A percentile compares a stretch with the other conserved stretches of the same genome.
Conservation (phyloP, 495 filamentous ascomycete genomes). For the Penicillium chermesinum region DNA sequence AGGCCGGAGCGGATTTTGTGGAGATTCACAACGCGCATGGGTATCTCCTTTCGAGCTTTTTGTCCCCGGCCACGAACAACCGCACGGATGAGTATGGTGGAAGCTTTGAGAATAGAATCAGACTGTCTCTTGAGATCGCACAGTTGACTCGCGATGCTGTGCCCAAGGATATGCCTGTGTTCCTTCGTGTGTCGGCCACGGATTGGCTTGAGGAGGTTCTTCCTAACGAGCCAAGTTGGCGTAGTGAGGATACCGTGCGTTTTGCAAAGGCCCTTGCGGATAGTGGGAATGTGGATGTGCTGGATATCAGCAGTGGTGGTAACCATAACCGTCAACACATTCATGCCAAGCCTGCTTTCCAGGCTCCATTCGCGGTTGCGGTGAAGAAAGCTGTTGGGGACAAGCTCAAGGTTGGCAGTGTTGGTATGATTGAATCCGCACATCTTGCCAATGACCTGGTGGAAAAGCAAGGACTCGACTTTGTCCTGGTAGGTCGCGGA, state of each 20-base stretch:
- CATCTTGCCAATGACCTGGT: constrained; percentile 50
- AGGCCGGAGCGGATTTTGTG: constrained; percentile 53
- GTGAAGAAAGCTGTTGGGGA: constrained; percentile 58
- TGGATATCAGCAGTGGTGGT: constrained; percentile 62
- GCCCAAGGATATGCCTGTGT: constrained; percentile 59
- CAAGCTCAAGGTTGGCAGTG: constrained; percentile 51
- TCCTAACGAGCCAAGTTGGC: constrained; percentile 49
- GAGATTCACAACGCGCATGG: constrained; percentile 58
- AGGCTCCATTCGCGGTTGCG: constrained; percentile 54
- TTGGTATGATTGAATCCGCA: constrained; percentile 58
- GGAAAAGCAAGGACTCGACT: constrained; percentile 53
- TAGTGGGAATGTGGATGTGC: constrained; percentile 51
- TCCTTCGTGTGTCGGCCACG: constrained; percentile 55
- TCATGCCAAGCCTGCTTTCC: constrained; percentile 53
- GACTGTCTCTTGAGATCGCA: constrained; percentile 54
- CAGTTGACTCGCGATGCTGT: constrained; percentile 48
- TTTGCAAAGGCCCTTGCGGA: constrained; percentile 50
- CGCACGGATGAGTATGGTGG: constrained; percentile 61
- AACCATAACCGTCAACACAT: constrained; percentile 53
- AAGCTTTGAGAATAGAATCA: constrained; percentile 54
- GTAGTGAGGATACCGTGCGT: constrained; percentile 47
- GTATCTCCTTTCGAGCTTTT: constrained; percentile 59
- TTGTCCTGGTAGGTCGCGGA: constrained; percentile 54
- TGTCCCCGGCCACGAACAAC: constrained; percentile 56
- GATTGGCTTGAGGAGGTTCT: constrained; percentile 53